Percentiles rank a stretch among this genome's conserved stretches.
Conservation (phyloP, 1,284 basidiomycete genomes). For the Puccinia hordei region DNA sequence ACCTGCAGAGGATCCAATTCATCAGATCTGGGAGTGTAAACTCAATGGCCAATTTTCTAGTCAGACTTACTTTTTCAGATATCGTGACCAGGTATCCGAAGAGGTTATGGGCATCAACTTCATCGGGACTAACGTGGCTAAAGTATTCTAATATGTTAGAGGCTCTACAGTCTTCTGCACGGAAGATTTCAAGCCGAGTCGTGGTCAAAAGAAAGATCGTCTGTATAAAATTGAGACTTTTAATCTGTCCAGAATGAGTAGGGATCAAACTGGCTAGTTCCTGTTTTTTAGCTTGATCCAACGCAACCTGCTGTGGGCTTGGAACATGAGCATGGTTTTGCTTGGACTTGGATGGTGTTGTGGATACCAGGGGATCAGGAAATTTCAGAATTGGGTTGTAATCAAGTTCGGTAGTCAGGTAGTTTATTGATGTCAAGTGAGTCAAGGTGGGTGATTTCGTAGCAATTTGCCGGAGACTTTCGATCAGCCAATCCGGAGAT, state of each 20-base stretch:
- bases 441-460: constrained; percentile 84
- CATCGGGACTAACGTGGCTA: constrained; percentile 81
- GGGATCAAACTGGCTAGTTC: constrained; percentile 65
- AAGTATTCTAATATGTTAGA: constrained; percentile 87
- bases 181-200: constrained; percentile 85
- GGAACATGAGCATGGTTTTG: constrained; percentile 23
- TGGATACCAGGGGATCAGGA: constrained; percentile 19
- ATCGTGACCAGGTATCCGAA: constrained; percentile 79
- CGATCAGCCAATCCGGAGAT: constrained; percentile 44
- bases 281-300: constrained; percentile 52
- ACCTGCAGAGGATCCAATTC: constrained; percentile 31
- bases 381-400: constrained; percentile 79
- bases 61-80: constrained; percentile 72
- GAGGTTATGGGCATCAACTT: constrained; percentile 65
- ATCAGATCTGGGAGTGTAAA: constrained; percentile 9
- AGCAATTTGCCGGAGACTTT: constrained; percentile 74
- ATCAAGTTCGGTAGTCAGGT: constrained; percentile 83
- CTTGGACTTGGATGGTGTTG: constrained; percentile 31
- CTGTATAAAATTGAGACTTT: constrained; percentile 77
- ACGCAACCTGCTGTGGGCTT: constrained; percentile 25
- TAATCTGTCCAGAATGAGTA: constrained; percentile 71
- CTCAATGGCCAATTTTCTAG: neutral
- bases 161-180: constrained; percentile 75
- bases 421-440: constrained; percentile 78
- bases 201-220: constrained; percentile 83